Base-by-base conservation (phyloP, 2,329 filamentous ascomycete genomes). In the Fusarium avenaceum region DNA sequence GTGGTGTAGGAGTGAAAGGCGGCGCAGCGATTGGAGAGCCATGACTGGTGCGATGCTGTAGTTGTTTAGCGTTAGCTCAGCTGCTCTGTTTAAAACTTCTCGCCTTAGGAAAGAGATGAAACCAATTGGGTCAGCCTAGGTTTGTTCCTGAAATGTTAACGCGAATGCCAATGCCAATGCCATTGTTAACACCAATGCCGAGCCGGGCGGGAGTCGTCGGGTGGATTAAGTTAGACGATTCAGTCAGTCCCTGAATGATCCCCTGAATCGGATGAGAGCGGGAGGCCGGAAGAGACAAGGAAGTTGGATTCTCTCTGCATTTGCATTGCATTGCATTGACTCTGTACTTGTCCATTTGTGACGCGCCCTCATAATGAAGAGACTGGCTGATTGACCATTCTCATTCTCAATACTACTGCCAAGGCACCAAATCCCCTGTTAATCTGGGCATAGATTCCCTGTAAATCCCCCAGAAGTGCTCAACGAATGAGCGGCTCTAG, bases 251-350 rank as follows among this genome's bases (percentile, higher is more conserved):
- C 65, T 59, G 52, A 48, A 53, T 47, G 57, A 50, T 59, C 62
- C 62, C 62, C 63, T 60, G 66, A 67, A 59, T 59, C 53, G 42
- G 61, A 59, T 53, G 61, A 65, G 61, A 59, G 42, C 46, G 52
- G 59, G 59, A 64, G 59, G 52, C 47, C 60, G 52, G 60, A 52
- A 59, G 30, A 64, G 43, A 47, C 52, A 64, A 57, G 48, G 46
- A 22, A 30, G 19, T 53, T 53, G 13, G 11, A 11, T 44, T 28
- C 47, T 38, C 44, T 51, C 13, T 28, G 45, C 45, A 51, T 56
- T 40, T 38, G 32, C 32, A 48, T n/a, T 28, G 17, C 39, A 44
- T 42, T 32, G 20, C 54, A 47, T 47, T 47, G 28, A 55, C 19
- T 62, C 32, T 54, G 11, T 10, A 30, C 28, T 30, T 30, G 48